Evolutionary conservation across 116 monocot species (phyloP).

Genomic region (Papilionanthe hybrid): DNA sequence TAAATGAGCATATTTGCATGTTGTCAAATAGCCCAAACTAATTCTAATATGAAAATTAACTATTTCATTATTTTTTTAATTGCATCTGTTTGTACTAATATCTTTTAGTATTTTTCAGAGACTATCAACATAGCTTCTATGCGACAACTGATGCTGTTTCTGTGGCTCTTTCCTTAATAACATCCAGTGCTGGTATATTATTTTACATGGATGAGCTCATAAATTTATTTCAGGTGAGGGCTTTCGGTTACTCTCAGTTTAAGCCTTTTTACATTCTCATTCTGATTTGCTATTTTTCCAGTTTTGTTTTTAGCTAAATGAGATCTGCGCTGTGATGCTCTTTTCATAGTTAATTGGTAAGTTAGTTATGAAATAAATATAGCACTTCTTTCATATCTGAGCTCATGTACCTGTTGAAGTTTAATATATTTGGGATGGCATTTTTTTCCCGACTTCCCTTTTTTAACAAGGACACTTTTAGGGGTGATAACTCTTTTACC

Average conservation of each 20-base stretch:
- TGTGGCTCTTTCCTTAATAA: slow-evolving; percentile 23
- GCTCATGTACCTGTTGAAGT: neutral
- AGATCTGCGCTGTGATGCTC: neutral
- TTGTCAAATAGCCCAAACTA: neutral
- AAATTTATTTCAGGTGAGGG: slow-evolving; percentile 44
- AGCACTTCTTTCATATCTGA: neutral
- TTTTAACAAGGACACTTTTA: neutral
- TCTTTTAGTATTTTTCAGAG: slow-evolving; percentile 38
- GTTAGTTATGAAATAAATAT: neutral
- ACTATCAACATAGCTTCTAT: slow-evolving; percentile 45
- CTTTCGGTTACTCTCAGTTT: neutral
- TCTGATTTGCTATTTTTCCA: neutral
- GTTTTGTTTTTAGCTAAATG: neutral
- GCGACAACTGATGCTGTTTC: slow-evolving; percentile 32
- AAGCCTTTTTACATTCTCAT: neutral
- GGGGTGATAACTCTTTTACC: neutral
- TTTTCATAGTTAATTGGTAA: too few species aligned
- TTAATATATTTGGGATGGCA: neutral
- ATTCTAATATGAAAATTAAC: neutral
- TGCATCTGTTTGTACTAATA: neutral
- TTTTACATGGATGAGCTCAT: slow-evolving; percentile 52
- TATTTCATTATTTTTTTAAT: neutral
- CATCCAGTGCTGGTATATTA: slow-evolving; percentile 19
- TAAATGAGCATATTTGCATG: slow-evolving; percentile 5
- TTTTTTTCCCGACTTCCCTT: neutral